Evolutionary conservation across 495 filamentous ascomycete species (phyloP), one percentile per base, ranked within the genome.

Genomic region (Talaromyces trachyspermus): DNA sequence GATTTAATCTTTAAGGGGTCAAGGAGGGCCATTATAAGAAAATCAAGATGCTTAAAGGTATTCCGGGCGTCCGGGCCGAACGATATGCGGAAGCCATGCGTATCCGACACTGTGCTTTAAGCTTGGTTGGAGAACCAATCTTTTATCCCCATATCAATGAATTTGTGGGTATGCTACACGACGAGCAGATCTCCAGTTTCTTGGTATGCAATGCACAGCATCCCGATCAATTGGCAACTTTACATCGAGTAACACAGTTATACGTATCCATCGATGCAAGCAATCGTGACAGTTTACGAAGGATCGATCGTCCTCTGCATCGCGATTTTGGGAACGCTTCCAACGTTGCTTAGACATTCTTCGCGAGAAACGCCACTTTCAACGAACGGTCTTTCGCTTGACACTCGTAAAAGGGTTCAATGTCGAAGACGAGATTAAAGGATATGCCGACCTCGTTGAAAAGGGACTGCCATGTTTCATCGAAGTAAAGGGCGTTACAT

Each of bases 151-250:
- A 91, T 63, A 97, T 97, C 70, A 96, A 97, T 64, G 83, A 84
- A 51, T 89, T 97, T 58, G 62, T 91, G 1, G 75, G 72, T 32
- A 70, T 95, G 68, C 71, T 97, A 49, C 91, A 97, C 65, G 66
- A 56, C 15, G 86, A 92, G 59, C 85, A 78, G 59, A 95, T 97
- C 55, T 94, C 87, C 12, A 91, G 83, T 37, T 97, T 97, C 72
- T 74, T 97, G 0, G 91, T 97, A 41, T 97, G 91, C 71, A 97
- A 97, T 62, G 91, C 91, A n/a, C 91, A 97, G 58, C 91, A 97
- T 62, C 90, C 91, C 9, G 88, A 89, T 27, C 86, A 96, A 57
- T 79, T 97, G 19, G 86, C 84, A 9, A 75, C 83, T 0, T 70
- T 97, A 19, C 66, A 82, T 46, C 85, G 80, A 27, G 89, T 95